Conservation (phyloP, 306 rosid genomes). For the Hippophae gyantsensis region DNA sequence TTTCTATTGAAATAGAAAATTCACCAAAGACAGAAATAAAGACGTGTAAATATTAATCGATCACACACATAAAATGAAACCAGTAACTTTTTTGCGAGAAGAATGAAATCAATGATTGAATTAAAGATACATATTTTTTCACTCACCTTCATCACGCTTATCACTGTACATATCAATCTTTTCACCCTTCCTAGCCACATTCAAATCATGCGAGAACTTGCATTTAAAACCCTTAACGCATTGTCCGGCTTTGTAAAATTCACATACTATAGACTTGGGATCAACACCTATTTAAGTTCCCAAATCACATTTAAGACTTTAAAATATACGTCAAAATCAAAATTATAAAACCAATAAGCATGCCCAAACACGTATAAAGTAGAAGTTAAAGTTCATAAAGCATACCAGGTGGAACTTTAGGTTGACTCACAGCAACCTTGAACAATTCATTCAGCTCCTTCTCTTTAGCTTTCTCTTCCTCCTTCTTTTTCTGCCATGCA, state of each 20-base stretch:
- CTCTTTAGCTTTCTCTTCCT: slow-evolving; percentile 88
- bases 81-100: not conserved
- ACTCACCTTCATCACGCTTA: slow-evolving; percentile 67
- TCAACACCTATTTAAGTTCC: slow-evolving; percentile 70
- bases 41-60: too few relatives aligned
- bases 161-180: slow-evolving; percentile 94
- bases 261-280: slow-evolving; percentile 92
- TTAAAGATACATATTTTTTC: not conserved
- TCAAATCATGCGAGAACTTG: slow-evolving; percentile 97
- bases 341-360: slow-evolving; percentile 1
- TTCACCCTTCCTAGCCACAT: slow-evolving; percentile 97
- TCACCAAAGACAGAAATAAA: not conserved
- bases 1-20: slow-evolving; percentile 29
- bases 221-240: slow-evolving; percentile 93
- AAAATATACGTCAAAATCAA: slow-evolving; percentile 5
- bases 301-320: slow-evolving; percentile 13
- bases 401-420: slow-evolving; percentile 87
- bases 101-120: slow-evolving; percentile 6
- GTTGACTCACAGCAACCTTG: slow-evolving; percentile 86
- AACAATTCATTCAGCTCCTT: slow-evolving; percentile 89
- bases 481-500: slow-evolving; percentile 77
- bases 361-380: too few relatives aligned
- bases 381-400: slow-evolving; percentile 1
- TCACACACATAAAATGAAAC: too few relatives aligned
- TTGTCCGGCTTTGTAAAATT: slow-evolving; percentile 84